Evolutionary conservation across 108 stramenopile genomes (phyloP).

Genomic region (Aurantiochytrium sp.): DNA sequence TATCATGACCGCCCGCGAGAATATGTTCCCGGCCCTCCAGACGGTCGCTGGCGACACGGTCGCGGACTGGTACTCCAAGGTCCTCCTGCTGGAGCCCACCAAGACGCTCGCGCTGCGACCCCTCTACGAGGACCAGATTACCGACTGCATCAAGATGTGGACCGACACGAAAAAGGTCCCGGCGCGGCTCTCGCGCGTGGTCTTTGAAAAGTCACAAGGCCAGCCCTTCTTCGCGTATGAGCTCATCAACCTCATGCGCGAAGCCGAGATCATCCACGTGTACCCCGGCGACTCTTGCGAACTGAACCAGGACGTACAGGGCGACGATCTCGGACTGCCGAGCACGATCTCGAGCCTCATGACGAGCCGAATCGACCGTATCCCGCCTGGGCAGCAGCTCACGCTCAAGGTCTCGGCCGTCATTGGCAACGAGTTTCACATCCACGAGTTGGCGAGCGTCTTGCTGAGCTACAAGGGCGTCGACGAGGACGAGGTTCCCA

Average conservation of each 20-base stretch:
- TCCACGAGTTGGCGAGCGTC: neutral
- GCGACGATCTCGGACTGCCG: neutral
- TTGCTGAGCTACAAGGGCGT: neutral
- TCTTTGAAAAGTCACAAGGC: constrained; percentile 4
- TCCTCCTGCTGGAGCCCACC: neutral
- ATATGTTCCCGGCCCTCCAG: neutral
- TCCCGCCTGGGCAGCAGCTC: neutral
- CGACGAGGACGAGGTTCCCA: neutral
- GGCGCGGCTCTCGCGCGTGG: neutral
- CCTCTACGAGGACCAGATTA: neutral
- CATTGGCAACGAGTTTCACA: neutral
- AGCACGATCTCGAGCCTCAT: constrained; percentile 8
- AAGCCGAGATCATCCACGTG: neutral
- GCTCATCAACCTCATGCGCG: neutral
- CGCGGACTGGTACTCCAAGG: neutral
- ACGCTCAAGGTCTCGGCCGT: constrained; percentile 23
- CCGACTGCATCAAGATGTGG: neutral
- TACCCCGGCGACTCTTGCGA: neutral
- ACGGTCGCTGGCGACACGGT: neutral
- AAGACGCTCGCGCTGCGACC: neutral
- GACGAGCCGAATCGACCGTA: constrained; percentile 13
- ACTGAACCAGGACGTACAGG: neutral
- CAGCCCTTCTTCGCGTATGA: constrained; percentile 16
- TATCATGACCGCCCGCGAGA: neutral
- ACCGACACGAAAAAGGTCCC: neutral